A percentile compares a stretch with the other conserved stretches of the same genome.
These are phyloP conservation scores for Limtongozyma cylindracea DNA, from an alignment of 805 yeast species.

Conservation along the genomic window DNA sequence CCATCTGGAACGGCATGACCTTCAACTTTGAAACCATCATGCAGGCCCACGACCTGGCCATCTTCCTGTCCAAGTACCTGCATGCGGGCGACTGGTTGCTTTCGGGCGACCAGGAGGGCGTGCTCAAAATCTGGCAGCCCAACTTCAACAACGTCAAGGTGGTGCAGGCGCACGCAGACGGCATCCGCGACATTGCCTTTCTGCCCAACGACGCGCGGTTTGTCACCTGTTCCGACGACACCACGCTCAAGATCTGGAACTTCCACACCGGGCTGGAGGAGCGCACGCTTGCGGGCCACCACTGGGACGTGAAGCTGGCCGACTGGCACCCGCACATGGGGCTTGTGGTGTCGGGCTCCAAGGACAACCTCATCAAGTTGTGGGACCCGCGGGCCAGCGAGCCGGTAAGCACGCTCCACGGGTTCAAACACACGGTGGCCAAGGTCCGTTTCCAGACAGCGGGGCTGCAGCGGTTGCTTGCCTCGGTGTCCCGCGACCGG, in stretches of 20 bases:
- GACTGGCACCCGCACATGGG: slow-evolving; percentile 94
- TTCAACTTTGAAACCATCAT: slow-evolving; percentile 90
- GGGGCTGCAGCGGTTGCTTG: slow-evolving; percentile 48
- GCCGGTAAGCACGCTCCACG: slow-evolving; percentile 62
- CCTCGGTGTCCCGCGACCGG: slow-evolving; percentile 74
- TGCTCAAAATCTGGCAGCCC: slow-evolving; percentile 91
- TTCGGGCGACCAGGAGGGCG: slow-evolving; percentile 84
- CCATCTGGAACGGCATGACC: slow-evolving; percentile 89
- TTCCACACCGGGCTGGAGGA: slow-evolving; percentile 78
- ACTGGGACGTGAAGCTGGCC: slow-evolving; percentile 95
- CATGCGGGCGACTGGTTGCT: slow-evolving; percentile 88
- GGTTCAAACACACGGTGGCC: slow-evolving; percentile 86
- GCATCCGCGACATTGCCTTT: slow-evolving; percentile 69
- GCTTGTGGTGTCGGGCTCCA: slow-evolving; percentile 75
- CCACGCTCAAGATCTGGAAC: slow-evolving; percentile 79
- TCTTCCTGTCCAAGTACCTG: slow-evolving; percentile 55
- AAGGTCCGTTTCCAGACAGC: slow-evolving; percentile 67
- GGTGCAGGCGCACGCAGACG: slow-evolving; percentile 47
- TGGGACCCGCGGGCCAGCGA: slow-evolving; percentile 86
- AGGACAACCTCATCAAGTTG: slow-evolving; percentile 75
- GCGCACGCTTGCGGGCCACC: slow-evolving; percentile 64
- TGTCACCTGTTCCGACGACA: slow-evolving; percentile 88
- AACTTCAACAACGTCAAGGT: slow-evolving; percentile 90
- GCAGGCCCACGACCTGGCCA: slow-evolving; percentile 94
- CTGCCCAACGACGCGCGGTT: slow-evolving; percentile 80